phyloP scores from a whole-genome alignment of 2,329 filamentous ascomycete genomes.

The Geosmithia morbida region DNA sequence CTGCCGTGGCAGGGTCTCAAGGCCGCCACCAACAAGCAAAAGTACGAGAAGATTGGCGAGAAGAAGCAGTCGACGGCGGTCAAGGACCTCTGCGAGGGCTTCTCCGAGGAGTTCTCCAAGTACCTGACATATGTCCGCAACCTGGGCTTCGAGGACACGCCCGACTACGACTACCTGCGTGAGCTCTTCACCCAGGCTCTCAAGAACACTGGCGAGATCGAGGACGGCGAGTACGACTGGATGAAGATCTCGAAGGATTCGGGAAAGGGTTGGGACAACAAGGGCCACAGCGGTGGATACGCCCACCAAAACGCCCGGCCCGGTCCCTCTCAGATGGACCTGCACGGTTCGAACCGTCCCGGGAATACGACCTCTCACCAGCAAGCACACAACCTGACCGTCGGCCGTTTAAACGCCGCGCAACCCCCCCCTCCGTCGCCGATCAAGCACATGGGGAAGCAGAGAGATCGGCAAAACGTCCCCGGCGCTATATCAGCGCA shows the following conservation, averaged over 20 bases:
- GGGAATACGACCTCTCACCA: slow-evolving; percentile 51
- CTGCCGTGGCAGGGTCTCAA: slow-evolving; percentile 62
- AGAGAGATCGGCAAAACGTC: slow-evolving; percentile 61
- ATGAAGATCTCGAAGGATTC: slow-evolving; percentile 82
- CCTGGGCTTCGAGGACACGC: slow-evolving; percentile 94
- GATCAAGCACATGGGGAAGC: slow-evolving; percentile 68
- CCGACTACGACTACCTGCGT: slow-evolving; percentile 94
- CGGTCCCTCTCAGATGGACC: slow-evolving; percentile 71
- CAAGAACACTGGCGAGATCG: slow-evolving; percentile 85
- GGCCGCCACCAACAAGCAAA: slow-evolving; percentile 76
- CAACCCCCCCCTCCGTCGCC: slow-evolving; percentile 80
- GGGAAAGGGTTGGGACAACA: slow-evolving; percentile 80
- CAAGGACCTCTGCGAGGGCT: slow-evolving; percentile 92
- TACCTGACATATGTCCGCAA: slow-evolving; percentile 96
- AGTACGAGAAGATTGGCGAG: slow-evolving; percentile 99
- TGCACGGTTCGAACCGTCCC: slow-evolving; percentile 59
- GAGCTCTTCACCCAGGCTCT: slow-evolving; percentile 93
- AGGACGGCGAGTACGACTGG: slow-evolving; percentile 99
- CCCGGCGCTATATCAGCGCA: slow-evolving; percentile 60
- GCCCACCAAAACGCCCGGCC: slow-evolving; percentile 67
- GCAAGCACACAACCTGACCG: slow-evolving; percentile 52
- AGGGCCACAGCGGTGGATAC: slow-evolving; percentile 46
- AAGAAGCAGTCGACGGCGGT: slow-evolving; percentile 98
- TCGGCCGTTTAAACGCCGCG: slow-evolving; percentile 85
- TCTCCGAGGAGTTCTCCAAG: slow-evolving; percentile 94